Conservation (phyloP, 768 basidiomycete genomes). For the Boletellus ananiceps region DNA sequence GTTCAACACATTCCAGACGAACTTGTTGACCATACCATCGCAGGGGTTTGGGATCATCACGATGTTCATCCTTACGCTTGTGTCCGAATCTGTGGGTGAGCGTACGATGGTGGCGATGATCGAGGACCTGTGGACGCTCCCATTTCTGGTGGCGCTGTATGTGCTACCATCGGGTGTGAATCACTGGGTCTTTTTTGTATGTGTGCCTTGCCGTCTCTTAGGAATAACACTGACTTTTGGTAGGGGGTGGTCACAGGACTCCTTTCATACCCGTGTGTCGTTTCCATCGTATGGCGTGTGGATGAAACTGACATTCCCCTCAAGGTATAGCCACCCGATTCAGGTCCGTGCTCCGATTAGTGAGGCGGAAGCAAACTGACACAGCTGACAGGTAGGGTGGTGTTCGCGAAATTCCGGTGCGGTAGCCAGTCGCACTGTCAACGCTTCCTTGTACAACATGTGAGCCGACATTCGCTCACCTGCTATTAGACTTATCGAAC, state of each 20-base stretch:
- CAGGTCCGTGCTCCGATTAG: conserved; percentile 27
- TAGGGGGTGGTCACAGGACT: conserved; percentile 43
- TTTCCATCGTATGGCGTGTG: background rate
- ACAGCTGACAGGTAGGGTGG: conserved; percentile 41
- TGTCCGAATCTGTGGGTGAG: conserved; percentile 51
- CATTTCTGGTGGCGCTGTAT: conserved; percentile 56
- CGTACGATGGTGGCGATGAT: conserved; percentile 51
- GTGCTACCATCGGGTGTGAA: conserved; percentile 44
- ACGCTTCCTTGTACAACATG: conserved; percentile 59
- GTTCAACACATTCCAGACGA: conserved; percentile 56
- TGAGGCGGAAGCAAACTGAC: background rate
- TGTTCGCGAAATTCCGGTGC: conserved; percentile 57
- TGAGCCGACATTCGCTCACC: background rate
- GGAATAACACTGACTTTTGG: background rate
- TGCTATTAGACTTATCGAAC: background rate
- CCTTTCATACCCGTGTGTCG: conserved; percentile 40
- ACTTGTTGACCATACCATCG: conserved; percentile 57
- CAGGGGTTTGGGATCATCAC: conserved; percentile 47
- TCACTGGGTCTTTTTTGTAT: conserved; percentile 51
- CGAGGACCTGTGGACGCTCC: conserved; percentile 56
- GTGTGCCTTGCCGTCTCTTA: conserved; percentile 7
- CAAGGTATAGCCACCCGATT: conserved; percentile 45
- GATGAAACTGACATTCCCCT: conserved; percentile 1
- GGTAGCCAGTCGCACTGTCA: conserved; percentile 56
- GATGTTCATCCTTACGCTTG: conserved; percentile 46